These are phyloP conservation scores for Scutellaria baicalensis DNA, from an alignment of 257 asterid genomes.

Conservation along the genomic window DNA sequence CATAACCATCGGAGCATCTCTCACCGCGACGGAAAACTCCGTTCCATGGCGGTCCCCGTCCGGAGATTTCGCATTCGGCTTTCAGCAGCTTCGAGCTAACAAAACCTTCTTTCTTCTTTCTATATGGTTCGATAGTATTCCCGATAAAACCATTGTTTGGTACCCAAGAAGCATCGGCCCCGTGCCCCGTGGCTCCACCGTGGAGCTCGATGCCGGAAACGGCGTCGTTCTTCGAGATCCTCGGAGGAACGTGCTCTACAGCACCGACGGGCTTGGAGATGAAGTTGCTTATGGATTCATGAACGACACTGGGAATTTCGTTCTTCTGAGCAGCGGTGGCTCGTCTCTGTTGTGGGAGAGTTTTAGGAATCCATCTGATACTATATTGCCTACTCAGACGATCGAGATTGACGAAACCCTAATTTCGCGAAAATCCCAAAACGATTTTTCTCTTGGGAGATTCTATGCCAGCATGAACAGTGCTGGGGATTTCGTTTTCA, in stretches of 20 bases:
- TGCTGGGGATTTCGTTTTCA: slow-evolving; percentile 34
- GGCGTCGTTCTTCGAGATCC: slow-evolving; percentile 42
- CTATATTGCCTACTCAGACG: slow-evolving; percentile 27
- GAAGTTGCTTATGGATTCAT: slow-evolving; percentile 27
- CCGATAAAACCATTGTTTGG: slow-evolving; percentile 47
- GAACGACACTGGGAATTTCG: slow-evolving; percentile 53
- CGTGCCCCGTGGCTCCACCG: slow-evolving; percentile 31
- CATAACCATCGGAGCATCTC: slow-evolving; percentile 10
- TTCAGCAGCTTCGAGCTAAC: slow-evolving; percentile 12
- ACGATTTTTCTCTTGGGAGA: slow-evolving; percentile 35
- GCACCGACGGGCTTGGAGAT: neutral
- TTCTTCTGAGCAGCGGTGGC: slow-evolving; percentile 13
- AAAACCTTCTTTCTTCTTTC: slow-evolving; percentile 28
- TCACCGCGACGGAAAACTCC: slow-evolving; percentile 27
- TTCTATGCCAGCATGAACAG: slow-evolving; percentile 30
- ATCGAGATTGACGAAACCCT: slow-evolving; percentile 15
- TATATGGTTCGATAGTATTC: slow-evolving; percentile 45
- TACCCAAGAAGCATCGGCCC: slow-evolving; percentile 18
- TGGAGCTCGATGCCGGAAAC: slow-evolving; percentile 15
- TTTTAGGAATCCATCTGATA: slow-evolving; percentile 29
- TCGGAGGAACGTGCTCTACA: slow-evolving; percentile 18
- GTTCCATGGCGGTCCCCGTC: slow-evolving; percentile 56
- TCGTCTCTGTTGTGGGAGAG: slow-evolving; percentile 43
- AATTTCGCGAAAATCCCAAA: slow-evolving; percentile 14
- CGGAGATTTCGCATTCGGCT: slow-evolving; percentile 59